Evolutionary conservation across 2,329 filamentous ascomycete species (phyloP).

Genomic region (Hypoxylon sp.): DNA sequence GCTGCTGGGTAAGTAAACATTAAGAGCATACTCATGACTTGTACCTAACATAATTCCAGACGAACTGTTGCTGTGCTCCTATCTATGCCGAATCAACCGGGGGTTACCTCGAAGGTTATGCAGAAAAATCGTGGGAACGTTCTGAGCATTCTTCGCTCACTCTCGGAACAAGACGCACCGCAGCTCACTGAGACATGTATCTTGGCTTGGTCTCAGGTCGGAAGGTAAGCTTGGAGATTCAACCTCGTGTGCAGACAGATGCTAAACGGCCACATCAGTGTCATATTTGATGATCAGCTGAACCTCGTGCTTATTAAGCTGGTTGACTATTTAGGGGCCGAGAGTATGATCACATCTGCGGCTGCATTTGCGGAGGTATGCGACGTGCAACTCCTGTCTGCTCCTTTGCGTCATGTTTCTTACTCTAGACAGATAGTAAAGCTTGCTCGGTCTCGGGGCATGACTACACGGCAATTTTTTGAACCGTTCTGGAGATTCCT

Average conservation of each 20-base stretch:
- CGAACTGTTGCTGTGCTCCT: constrained; percentile 78
- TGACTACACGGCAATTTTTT: constrained; percentile 78
- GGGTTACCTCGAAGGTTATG: constrained; percentile 60
- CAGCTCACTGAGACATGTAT: constrained; percentile 87
- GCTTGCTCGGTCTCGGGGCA: constrained; percentile 75
- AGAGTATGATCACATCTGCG: constrained; percentile 82
- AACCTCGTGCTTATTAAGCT: constrained; percentile 88
- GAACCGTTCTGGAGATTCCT: constrained; percentile 91
- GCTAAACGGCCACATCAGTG: constrained; percentile 57
- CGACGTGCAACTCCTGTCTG: background rate
- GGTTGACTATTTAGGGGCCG: constrained; percentile 87
- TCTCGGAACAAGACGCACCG: constrained; percentile 78
- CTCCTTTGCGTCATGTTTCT: constrained; percentile 8
- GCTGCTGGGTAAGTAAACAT: constrained; percentile 75
- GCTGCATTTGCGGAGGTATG: constrained; percentile 85
- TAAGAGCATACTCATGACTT: constrained; percentile 19
- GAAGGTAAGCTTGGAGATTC: constrained; percentile 65
- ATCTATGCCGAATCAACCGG: constrained; percentile 57
- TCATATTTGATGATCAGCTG: constrained; percentile 84
- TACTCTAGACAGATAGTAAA: constrained; percentile 67
- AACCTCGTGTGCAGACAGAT: constrained; percentile 2
- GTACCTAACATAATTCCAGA: constrained; percentile 57
- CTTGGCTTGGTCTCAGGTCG: constrained; percentile 87
- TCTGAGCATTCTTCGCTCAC: constrained; percentile 77
- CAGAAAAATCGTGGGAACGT: constrained; percentile 77